Evolutionary conservation across 257 asterid genomes (phyloP).

Genomic region (Catharanthus roseus): DNA sequence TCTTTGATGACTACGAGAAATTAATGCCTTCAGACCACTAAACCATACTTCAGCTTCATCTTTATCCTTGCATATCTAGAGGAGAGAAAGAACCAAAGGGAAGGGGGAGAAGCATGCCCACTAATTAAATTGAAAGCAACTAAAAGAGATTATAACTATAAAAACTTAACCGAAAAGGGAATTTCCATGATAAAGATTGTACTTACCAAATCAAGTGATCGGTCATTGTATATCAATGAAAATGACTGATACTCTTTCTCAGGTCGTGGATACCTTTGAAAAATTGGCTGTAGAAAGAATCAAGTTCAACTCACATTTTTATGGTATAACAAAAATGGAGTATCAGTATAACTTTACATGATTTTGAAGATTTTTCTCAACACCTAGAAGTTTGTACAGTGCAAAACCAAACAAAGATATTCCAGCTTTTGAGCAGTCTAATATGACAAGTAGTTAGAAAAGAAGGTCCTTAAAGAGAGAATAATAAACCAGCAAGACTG

Average conservation of each 20-base stretch:
- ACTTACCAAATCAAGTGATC: constrained; percentile 91
- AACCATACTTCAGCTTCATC: constrained; percentile 99
- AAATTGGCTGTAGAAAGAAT: constrained; percentile 61
- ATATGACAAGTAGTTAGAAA: not conserved
- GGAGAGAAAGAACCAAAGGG: constrained; percentile 9
- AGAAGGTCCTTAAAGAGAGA: not conserved
- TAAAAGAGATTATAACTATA: not conserved
- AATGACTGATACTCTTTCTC: constrained; percentile 97
- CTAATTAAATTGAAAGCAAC: not conserved
- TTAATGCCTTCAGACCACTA: constrained; percentile 88
- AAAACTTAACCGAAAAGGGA: not conserved
- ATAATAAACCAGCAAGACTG: not conserved
- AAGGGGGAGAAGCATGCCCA: constrained; percentile 6
- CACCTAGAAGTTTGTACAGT: not conserved
- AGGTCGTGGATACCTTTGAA: constrained; percentile 88
- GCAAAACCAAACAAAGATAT: not conserved
- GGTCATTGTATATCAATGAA: constrained; percentile 82
- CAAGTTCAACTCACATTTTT: constrained; percentile 20
- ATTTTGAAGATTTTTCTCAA: not conserved
- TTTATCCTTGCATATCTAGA: constrained; percentile 89
- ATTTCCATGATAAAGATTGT: constrained; percentile 15
- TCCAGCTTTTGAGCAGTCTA: not conserved
- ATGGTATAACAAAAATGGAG: constrained; percentile 12
- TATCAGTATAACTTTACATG: not conserved
- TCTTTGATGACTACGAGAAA: constrained; percentile 74